A percentile compares a stretch with the other conserved stretches of the same genome.
Evolutionary conservation across 768 basidiomycete genomes (phyloP).

Genomic region (Naganishia vaughanmartiniae): DNA sequence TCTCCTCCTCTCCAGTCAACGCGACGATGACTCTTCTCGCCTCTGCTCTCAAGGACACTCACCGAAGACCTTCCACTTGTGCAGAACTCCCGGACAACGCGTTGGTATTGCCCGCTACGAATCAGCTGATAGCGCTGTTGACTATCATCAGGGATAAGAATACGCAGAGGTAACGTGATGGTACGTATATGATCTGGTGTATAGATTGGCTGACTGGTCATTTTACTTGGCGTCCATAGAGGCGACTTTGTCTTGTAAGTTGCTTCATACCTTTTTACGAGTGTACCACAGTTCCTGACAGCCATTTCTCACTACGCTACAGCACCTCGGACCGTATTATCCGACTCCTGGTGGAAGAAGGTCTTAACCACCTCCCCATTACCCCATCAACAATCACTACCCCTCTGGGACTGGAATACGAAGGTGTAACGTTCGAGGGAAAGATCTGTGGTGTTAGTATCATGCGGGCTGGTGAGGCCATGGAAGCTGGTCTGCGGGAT

Average conservation of each 20-base stretch:
- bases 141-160: constrained; percentile 89
- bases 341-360: constrained; percentile 57
- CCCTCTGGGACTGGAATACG: constrained; percentile 70
- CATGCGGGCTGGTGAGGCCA: constrained; percentile 92
- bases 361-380: constrained; percentile 78
- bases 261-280: background rate
- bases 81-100: constrained; percentile 69
- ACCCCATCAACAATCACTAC: constrained; percentile 58
- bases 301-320: background rate
- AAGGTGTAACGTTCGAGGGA: constrained; percentile 91
- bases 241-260: constrained; percentile 85
- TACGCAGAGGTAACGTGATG: constrained; percentile 60
- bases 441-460: constrained; percentile 96
- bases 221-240: constrained; percentile 34
- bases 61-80: constrained; percentile 28
- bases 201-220: background rate
- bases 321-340: constrained; percentile 68
- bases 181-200: background rate
- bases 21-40: constrained; percentile 27
- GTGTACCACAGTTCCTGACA: background rate
- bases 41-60: constrained; percentile 17
- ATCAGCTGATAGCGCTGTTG: constrained; percentile 90
- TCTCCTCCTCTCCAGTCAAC: background rate
- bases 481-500: constrained; percentile 95
- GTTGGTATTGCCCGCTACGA: constrained; percentile 82